Base-by-base conservation (phyloP, 2,329 filamentous ascomycete species). In the Aspergillus eucalypticola region DNA sequence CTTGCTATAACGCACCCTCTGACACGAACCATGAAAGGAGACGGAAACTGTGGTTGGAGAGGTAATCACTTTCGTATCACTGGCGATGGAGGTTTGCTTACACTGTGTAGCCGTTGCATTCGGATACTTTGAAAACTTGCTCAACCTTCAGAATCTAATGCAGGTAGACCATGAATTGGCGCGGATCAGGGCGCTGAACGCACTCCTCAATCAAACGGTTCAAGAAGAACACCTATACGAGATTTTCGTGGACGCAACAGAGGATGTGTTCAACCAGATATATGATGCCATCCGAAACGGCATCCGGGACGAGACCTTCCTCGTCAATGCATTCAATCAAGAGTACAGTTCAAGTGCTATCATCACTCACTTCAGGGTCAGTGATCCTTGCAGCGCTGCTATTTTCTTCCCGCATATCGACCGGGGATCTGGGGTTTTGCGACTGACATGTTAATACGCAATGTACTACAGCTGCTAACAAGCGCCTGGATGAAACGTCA, bases 21-120 rank as follows among this genome's bases (percentile, higher is more conserved):
- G 73, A 96, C 94, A 73, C 91, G 95, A 58, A 89, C 89, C 10
- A 87, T 96, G 74, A 88, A 90, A 76, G 94, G 95, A 56, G 94
- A 98, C 78, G 95, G 95, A 60, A 96, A 96, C 74, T 98, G 95
- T 78, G 95, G 94, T 71, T 98, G 95, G 94, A 87, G 94, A 89
- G 95, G 94, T 97, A 83, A 81, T 88, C 80, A 67, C 65, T 65
- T 56, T n/a, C 13, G 52, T 48, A n/a, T 58, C 46, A 32, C 60
- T 56, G 50, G 54, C 58, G 44, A 56, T 61, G 55, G 13, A 57
- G 25, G 23, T 61, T 64, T 29, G 60, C 62, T 65, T 53, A 58
- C 42, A 7, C 52, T 59, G 44, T 58, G 17, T 75, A 98, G 95
- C 94, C 54, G 90, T 96, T 73, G 92, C 89, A 23, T 99, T 96